Percentiles rank a stretch among this genome's conserved stretches.
Conservation (phyloP, 2,329 filamentous ascomycete species). For the Talaromyces rugulosus region DNA sequence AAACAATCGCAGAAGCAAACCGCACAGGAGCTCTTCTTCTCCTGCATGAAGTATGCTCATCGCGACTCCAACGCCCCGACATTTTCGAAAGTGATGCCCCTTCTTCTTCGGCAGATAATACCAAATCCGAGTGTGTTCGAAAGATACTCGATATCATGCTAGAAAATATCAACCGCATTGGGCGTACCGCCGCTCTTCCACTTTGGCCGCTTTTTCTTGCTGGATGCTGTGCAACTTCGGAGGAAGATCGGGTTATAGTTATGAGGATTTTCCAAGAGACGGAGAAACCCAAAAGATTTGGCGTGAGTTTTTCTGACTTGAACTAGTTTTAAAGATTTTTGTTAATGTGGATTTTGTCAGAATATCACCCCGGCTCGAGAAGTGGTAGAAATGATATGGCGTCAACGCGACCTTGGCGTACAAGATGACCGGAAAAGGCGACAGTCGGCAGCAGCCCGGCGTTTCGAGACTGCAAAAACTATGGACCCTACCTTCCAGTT, state of each 20-base stretch:
- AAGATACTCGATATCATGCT: conserved; percentile 17
- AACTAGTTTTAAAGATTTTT: background rate
- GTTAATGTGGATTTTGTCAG: conserved; percentile 10
- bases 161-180: conserved; percentile 17
- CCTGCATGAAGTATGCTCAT: conserved; percentile 18
- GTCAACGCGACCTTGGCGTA: conserved; percentile 20
- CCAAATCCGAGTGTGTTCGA: conserved; percentile 13
- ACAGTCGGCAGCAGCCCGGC: conserved; percentile 2
- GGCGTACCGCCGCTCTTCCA: conserved; percentile 20
- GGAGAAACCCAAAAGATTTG: conserved; percentile 20
- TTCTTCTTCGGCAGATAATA: background rate
- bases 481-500: background rate
- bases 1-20: conserved; percentile 22
- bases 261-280: conserved; percentile 21
- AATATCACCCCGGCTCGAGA: conserved; percentile 23
- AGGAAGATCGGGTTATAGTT: conserved; percentile 20
- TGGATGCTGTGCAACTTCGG: conserved; percentile 20
- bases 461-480: background rate
- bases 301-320: conserved; percentile 13
- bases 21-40: conserved; percentile 20
- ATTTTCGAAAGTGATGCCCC: background rate
- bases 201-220: conserved; percentile 26
- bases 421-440: conserved; percentile 18
- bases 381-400: conserved; percentile 26
- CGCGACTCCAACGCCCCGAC: conserved; percentile 3